A percentile compares a stretch with the other conserved stretches of the same genome.
Evolutionary conservation across 495 filamentous ascomycete genomes (phyloP).

Genomic region (Trichoderma gamsii): DNA sequence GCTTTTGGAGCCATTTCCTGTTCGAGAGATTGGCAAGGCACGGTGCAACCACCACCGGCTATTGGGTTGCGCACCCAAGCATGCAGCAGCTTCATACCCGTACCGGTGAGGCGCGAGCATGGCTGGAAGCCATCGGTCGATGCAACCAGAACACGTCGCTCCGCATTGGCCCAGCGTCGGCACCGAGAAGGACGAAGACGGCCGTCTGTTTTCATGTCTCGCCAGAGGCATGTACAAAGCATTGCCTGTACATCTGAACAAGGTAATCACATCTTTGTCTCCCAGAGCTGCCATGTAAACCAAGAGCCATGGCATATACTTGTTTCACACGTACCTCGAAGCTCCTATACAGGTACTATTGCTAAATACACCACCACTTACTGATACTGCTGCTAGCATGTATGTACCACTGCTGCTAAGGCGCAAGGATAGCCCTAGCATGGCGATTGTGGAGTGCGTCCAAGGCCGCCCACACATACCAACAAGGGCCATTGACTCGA

Average conservation of each 20-base stretch:
- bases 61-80: not conserved
- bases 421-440: not conserved
- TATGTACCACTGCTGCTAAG: no score
- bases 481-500: slow-evolving; percentile 1
- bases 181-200: slow-evolving; percentile 2
- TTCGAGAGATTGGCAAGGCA: slow-evolving; percentile 7
- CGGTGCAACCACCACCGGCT: not conserved
- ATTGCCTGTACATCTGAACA: no score
- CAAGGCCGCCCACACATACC: not conserved
- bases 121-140: not conserved
- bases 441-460: not conserved
- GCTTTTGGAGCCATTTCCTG: not conserved
- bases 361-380: not conserved
- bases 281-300: no score
- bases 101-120: slow-evolving; percentile 2
- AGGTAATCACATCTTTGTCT: no score
- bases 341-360: not conserved
- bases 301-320: no score
- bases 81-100: slow-evolving; percentile 5
- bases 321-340: no score
- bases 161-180: not conserved
- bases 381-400: not conserved
- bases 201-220: not conserved
- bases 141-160: not conserved
- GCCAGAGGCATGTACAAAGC: not conserved